Evolutionary conservation across 106 monocot species (phyloP).

Genomic region (Dendrobium officinale): DNA sequence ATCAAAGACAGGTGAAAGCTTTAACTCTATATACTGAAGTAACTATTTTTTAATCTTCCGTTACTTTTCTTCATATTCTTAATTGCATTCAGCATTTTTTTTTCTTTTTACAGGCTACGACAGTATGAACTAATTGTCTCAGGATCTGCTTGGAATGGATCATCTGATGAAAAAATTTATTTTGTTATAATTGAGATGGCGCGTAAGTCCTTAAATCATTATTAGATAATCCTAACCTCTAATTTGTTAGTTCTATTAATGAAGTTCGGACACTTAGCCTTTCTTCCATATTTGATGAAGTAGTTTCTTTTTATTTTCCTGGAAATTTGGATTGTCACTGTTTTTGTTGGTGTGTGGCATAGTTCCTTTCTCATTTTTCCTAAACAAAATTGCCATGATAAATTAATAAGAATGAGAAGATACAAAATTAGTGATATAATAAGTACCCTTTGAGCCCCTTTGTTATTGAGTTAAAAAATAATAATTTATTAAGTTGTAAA

Average conservation of each 20-base stretch:
- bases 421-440: no score
- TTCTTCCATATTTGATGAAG: no score
- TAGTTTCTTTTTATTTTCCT: no score
- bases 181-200: constrained; percentile 98
- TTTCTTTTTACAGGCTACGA: constrained; percentile 50
- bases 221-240: not conserved
- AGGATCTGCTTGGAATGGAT: constrained; percentile 44
- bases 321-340: not conserved
- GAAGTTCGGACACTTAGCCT: not conserved
- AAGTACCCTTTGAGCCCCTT: no score
- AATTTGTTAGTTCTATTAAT: not conserved
- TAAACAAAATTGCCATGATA: not conserved
- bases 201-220: constrained; percentile 46
- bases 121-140: constrained; percentile 79
- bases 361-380: not conserved
- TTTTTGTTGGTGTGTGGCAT: not conserved
- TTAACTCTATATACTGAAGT: not conserved
- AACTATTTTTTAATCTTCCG: not conserved
- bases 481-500: no score
- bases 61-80: not conserved
- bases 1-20: constrained; percentile 83
- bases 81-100: not conserved
- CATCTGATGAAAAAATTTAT: constrained; percentile 69
- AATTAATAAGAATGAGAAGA: not conserved
- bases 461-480: no score